Percentiles rank a stretch among this genome's conserved stretches.
These are phyloP conservation scores for Theobroma grandiflorum DNA, from an alignment of 441 rosid species.

Conservation along the genomic window DNA sequence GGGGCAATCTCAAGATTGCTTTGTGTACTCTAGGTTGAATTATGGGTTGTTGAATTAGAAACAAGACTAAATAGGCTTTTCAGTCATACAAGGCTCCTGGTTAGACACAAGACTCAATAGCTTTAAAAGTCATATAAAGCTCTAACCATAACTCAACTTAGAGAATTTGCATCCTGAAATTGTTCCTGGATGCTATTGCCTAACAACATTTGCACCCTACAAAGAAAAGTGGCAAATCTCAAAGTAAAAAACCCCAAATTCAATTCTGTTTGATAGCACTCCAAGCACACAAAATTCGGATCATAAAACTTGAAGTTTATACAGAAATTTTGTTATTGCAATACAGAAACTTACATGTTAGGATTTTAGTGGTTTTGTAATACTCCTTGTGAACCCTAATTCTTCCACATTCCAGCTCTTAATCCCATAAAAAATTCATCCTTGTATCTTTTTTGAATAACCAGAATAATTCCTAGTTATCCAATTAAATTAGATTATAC, in stretches of 20 bases:
- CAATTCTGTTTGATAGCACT: neutral
- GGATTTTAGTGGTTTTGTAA: neutral
- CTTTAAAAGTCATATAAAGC: neutral
- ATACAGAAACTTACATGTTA: neutral
- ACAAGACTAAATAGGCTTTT: neutral
- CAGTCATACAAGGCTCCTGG: neutral
- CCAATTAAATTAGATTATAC: neutral
- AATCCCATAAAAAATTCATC: neutral
- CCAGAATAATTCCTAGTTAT: neutral
- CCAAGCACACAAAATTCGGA: neutral
- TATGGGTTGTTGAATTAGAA: neutral
- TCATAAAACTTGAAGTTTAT: neutral
- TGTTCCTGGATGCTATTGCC: neutral
- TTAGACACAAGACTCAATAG: neutral
- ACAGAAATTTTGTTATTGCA: neutral
- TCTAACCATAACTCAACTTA: neutral
- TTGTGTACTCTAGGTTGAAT: neutral
- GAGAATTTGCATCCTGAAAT: neutral
- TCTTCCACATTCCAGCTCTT: neutral
- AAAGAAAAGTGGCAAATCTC: neutral
- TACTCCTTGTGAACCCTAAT: neutral
- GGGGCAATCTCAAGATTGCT: neutral
- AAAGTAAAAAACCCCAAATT: neutral
- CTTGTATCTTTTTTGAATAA: neutral
- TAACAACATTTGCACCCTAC: neutral